Conservation (phyloP, 208 protist genomes). For the Phytomonas francai region DNA sequence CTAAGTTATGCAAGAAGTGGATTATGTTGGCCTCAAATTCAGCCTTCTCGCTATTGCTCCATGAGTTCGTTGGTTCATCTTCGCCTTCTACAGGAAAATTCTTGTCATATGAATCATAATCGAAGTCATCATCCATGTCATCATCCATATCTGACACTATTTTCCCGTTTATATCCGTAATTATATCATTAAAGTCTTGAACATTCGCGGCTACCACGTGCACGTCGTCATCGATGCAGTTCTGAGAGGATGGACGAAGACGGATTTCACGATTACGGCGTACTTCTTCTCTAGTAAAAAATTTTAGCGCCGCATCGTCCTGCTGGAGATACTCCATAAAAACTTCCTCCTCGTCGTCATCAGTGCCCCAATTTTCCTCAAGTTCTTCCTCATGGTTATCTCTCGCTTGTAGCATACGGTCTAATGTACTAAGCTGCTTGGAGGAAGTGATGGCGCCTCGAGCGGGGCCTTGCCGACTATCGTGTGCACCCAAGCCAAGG, state of each 20-base stretch:
- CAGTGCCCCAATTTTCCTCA: slow-evolving; percentile 38
- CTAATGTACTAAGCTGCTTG: slow-evolving; percentile 7
- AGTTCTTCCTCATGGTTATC: slow-evolving; percentile 24
- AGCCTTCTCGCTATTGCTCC: slow-evolving; percentile 31
- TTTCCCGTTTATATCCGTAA: neutral
- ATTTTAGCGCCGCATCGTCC: slow-evolving; percentile 42
- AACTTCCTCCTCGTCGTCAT: slow-evolving; percentile 32
- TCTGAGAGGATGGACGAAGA: neutral
- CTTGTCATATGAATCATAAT: slow-evolving; percentile 15
- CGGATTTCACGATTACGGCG: slow-evolving; percentile 26
- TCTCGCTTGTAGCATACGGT: slow-evolving; percentile 21
- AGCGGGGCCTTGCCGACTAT: neutral
- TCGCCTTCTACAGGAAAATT: slow-evolving; percentile 18
- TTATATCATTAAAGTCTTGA: slow-evolving; percentile 14
- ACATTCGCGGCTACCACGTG: slow-evolving; percentile 21
- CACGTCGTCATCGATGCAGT: slow-evolving; percentile 18
- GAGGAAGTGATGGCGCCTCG: neutral
- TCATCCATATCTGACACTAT: slow-evolving; percentile 12
- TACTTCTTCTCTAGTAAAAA: slow-evolving; percentile 39
- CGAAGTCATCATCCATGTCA: slow-evolving; percentile 12
- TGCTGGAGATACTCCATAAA: slow-evolving; percentile 82
- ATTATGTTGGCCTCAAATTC: slow-evolving; percentile 41
- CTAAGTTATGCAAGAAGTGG: slow-evolving; percentile 22
- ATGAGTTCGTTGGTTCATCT: slow-evolving; percentile 14
- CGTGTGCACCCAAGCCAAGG: neutral